These are phyloP conservation scores for Xerocomellus amylosporus DNA, from an alignment of 768 basidiomycete species.

Conservation along the genomic window DNA sequence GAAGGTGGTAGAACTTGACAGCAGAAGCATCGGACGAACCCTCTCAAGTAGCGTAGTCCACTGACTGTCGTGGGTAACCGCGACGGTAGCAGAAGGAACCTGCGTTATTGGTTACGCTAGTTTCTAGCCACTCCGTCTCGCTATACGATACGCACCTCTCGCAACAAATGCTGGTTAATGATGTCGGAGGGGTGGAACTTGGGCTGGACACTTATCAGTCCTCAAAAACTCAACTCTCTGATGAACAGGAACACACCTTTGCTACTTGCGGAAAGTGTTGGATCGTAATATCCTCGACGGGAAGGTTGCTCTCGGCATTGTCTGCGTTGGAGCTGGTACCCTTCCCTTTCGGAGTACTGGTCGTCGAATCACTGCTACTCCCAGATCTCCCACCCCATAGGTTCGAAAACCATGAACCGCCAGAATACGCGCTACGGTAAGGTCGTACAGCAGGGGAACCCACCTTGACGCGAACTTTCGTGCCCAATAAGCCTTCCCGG, in stretches of 20 bases:
- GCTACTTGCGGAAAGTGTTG: constrained; percentile 1
- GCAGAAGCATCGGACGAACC: background rate
- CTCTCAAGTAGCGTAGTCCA: constrained; percentile 8
- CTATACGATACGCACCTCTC: background rate
- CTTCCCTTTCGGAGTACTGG: background rate
- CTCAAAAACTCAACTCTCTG: background rate
- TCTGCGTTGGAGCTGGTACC: background rate
- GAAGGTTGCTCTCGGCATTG: background rate
- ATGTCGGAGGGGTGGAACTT: constrained; percentile 12
- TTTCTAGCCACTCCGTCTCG: background rate
- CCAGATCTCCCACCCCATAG: background rate
- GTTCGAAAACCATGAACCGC: background rate
- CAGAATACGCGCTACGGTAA: background rate
- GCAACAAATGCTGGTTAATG: constrained; percentile 8
- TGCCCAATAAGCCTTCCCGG: background rate
- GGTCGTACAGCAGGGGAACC: background rate
- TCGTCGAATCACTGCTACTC: background rate
- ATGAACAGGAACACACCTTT: background rate
- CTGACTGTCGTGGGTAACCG: constrained; percentile 7
- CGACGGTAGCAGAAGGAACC: constrained; percentile 6
- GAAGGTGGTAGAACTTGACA: no score
- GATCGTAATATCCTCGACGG: background rate
- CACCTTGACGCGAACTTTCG: constrained; percentile 1
- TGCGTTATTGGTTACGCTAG: background rate
- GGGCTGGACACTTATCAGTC: background rate